Evolutionary conservation across 225 moss, liverwort and hornwort species (phyloP), one percentile per base, ranked within the genome.

Genomic region (Straminergon stramineum): DNA sequence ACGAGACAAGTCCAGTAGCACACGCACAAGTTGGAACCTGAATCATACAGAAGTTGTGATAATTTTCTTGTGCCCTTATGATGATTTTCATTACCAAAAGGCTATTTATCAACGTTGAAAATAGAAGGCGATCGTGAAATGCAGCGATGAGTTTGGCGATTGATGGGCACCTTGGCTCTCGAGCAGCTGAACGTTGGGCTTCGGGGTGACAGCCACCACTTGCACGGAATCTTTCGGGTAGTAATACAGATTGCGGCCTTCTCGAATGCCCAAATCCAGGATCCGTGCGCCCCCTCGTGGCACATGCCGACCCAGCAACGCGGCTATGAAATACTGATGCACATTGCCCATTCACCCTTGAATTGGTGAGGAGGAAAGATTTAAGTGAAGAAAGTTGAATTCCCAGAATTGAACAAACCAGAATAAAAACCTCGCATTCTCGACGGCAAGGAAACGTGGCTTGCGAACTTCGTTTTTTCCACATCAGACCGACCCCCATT

Each of bases 231-330:
- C 99, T 85, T 93, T 87, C 15, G 99, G 99, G 82, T 99, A 99
- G 88, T 99, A 99, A 89, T 99, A 97, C 62, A 99, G 89, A 93
- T 95, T 97, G 88, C 97, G 96, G 87, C 99, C 99, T 92, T 97
- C 99, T 81, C 97, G 95, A 65, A 97, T 95, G 71, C 96, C 95
- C 34, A 99, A 87, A 91, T 99, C 99, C 85, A 97, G 81, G 41
- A 97, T 89, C 56, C 94, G 94, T 28, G 99, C 93, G 45, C 99
- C 99, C 41, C 97, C 97, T 92, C 94, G 91, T 31, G 99, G 97
- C 51, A 99, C 97, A 92, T 99, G 97, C 90, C 94, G 94, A 62
- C 94, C 95, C 75, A 99, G 89, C 99, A 99, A 94, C 68, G 95
- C 95, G 88, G 99, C 99, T 82, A 96, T 99, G 48, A 99, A 97